phyloP scores from a whole-genome alignment of 2,329 filamentous ascomycete genomes.

The Amauroascus verrucosus region DNA sequence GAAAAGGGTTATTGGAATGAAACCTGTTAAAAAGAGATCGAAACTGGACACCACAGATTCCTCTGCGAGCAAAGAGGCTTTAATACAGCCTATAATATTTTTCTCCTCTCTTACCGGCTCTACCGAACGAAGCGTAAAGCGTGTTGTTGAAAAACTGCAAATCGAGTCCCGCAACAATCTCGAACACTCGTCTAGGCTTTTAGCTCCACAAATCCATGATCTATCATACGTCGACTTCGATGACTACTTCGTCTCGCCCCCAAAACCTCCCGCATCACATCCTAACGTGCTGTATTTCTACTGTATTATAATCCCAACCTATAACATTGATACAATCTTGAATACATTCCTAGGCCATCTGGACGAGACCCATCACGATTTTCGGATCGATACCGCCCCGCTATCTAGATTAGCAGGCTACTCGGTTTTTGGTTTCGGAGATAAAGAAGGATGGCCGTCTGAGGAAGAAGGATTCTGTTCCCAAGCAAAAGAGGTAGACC shows the following conservation, averaged over 20 bases:
- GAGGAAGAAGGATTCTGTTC: constrained; percentile 87
- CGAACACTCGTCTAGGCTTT: constrained; percentile 24
- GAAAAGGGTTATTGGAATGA: constrained; percentile 16
- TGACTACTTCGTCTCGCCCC: constrained; percentile 74
- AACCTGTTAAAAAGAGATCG: constrained; percentile 8
- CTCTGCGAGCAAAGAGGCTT: not conserved
- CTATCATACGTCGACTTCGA: constrained; percentile 83
- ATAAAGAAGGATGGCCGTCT: constrained; percentile 82
- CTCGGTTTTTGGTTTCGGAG: constrained; percentile 87
- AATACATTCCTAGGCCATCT: constrained; percentile 80
- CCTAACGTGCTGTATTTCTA: constrained; percentile 60
- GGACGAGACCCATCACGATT: constrained; percentile 89
- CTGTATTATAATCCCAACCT: constrained; percentile 73
- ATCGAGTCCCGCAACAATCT: constrained; percentile 27
- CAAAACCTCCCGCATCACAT: constrained; percentile 46
- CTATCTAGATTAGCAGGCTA: constrained; percentile 70
- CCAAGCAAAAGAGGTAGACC: constrained; percentile 81
- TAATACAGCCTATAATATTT: constrained; percentile 63
- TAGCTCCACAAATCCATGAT: constrained; percentile 59
- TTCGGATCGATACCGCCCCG: constrained; percentile 84
- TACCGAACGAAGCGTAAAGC: constrained; percentile 62
- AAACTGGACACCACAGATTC: not conserved
- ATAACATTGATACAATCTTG: constrained; percentile 89
- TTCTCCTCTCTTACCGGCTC: constrained; percentile 80
- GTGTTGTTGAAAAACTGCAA: constrained; percentile 50